These are phyloP conservation scores for Vigna reflexopilosa DNA, from an alignment of 306 rosid genomes.

Conservation along the genomic window DNA sequence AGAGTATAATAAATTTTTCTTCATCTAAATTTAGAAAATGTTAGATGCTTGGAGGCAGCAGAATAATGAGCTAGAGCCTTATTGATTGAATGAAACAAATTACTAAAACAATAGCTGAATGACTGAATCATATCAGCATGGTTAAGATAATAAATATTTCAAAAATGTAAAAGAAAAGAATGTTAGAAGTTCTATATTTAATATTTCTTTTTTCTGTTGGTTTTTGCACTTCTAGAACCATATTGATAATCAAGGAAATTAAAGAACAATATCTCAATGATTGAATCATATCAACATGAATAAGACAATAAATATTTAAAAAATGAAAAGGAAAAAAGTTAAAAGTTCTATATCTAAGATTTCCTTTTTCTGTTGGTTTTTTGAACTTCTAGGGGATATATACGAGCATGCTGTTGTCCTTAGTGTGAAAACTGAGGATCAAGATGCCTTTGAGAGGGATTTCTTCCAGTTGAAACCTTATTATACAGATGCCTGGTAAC, in stretches of 20 bases:
- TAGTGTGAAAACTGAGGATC: slow-evolving; percentile 90
- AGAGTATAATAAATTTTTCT: not conserved
- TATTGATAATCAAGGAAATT: slow-evolving; percentile 14
- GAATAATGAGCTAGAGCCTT: slow-evolving; percentile 5
- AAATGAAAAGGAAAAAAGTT: not conserved
- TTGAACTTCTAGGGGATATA: slow-evolving; percentile 81
- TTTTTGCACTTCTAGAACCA: slow-evolving; percentile 58
- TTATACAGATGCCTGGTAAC: slow-evolving; percentile 90
- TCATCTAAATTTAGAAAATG: slow-evolving; percentile 15
- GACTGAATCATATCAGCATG: slow-evolving; percentile 1
- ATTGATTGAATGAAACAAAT: slow-evolving; percentile 16
- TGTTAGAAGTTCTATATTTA: slow-evolving; percentile 4
- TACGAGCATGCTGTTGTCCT: slow-evolving; percentile 95
- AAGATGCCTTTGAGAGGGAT: slow-evolving; percentile 96
- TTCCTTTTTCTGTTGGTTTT: slow-evolving; percentile 9
- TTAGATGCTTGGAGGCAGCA: not conserved
- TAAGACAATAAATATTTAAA: slow-evolving; percentile 7
- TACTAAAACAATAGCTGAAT: not conserved
- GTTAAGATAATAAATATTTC: not conserved
- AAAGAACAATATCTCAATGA: not conserved
- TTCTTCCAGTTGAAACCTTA: slow-evolving; percentile 96
- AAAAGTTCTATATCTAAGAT: slow-evolving; percentile 7
- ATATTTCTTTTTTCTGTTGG: slow-evolving; percentile 3
- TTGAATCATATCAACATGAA: slow-evolving; percentile 20
- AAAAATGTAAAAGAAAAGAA: not conserved